These are phyloP conservation scores for Lunularia cruciata DNA, from an alignment of 225 moss, liverwort and hornwort species.

Conservation along the genomic window DNA sequence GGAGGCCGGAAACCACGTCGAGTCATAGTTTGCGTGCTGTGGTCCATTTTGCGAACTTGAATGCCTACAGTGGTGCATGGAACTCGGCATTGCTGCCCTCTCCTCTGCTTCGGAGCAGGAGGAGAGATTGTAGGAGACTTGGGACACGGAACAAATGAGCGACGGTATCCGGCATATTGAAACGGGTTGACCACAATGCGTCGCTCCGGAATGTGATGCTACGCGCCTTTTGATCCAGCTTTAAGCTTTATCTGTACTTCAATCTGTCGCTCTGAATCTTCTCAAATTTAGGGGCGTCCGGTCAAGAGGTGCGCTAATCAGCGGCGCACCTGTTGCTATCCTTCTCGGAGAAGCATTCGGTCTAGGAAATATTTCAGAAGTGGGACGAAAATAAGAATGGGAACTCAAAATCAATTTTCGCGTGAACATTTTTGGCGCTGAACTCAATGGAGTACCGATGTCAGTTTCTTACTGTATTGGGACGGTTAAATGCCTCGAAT, in stretches of 20 bases:
- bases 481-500: not conserved
- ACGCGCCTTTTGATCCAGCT: too few species aligned
- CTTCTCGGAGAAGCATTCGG: not conserved
- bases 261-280: not conserved
- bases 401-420: not conserved
- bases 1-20: conserved; percentile 21
- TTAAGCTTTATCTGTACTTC: conserved; percentile 15
- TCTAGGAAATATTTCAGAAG: not conserved
- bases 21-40: not conserved
- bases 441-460: not conserved
- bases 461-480: not conserved
- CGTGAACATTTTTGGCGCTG: conserved; percentile 6
- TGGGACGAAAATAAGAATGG: not conserved
- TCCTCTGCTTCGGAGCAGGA: conserved; percentile 39
- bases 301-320: conserved; percentile 28
- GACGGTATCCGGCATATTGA: conserved; percentile 24
- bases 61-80: conserved; percentile 22
- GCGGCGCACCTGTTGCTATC: conserved; percentile 30
- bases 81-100: conserved; percentile 38
- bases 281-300: not conserved
- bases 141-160: conserved; percentile 13
- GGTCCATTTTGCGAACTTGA: not conserved
- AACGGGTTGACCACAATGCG: conserved; percentile 15
- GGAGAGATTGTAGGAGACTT: conserved; percentile 38
- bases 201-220: conserved; percentile 24